phyloP scores from a whole-genome alignment of 768 basidiomycete genomes.

The Pleurotus salmoneostramineus region DNA sequence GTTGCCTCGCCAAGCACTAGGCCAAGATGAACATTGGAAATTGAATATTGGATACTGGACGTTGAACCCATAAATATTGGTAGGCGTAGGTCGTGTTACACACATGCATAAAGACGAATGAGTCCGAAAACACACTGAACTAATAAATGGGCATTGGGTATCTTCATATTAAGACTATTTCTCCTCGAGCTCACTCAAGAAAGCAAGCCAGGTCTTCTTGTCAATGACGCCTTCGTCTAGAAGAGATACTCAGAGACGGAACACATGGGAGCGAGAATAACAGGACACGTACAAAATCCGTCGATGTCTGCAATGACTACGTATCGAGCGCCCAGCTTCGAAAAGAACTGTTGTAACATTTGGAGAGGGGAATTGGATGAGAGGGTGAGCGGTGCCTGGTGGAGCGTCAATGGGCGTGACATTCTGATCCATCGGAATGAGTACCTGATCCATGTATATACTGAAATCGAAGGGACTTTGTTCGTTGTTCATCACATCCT shows the following conservation, averaged over 20 bases:
- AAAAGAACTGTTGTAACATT: constrained; percentile 90
- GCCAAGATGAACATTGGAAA: too few relatives aligned
- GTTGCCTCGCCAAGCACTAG: too few relatives aligned
- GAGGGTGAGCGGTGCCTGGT: constrained; percentile 82
- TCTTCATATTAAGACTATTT: constrained; percentile 24
- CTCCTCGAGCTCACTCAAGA: constrained; percentile 73
- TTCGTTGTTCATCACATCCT: constrained; percentile 30
- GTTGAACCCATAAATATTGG: too few relatives aligned
- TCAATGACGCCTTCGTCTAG: constrained; percentile 88
- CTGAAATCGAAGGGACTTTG: constrained; percentile 76
- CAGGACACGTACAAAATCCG: constrained; percentile 62
- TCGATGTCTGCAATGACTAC: constrained; percentile 80
- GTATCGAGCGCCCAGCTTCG: constrained; percentile 90
- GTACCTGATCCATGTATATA: constrained; percentile 86
- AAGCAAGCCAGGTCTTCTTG: constrained; percentile 92
- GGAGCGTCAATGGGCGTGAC: neutral
- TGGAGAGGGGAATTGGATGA: constrained; percentile 85
- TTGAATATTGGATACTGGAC: too few relatives aligned
- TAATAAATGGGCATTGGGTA: too few relatives aligned
- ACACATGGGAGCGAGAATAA: neutral
- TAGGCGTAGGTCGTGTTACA: too few relatives aligned
- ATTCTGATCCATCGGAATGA: neutral
- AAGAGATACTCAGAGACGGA: neutral
- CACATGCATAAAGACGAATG: too few relatives aligned
- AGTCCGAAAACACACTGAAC: too few relatives aligned